Percentiles rank a stretch among this genome's conserved stretches.
Evolutionary conservation across 345 rosid genomes (phyloP).

Genomic region (Acer yangbiense): DNA sequence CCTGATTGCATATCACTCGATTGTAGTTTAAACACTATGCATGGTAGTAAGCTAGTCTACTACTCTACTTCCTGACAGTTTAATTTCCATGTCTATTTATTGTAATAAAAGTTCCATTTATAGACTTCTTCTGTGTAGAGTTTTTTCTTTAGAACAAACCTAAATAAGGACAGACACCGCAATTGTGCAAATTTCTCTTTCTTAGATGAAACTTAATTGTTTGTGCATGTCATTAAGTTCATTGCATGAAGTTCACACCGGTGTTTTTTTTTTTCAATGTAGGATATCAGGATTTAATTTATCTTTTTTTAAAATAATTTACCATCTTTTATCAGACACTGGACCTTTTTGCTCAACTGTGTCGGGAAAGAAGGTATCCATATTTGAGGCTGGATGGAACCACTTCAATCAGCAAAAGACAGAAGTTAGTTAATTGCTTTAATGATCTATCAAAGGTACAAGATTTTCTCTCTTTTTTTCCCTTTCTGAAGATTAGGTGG

Average conservation of each 20-base stretch:
- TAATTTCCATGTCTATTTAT: not conserved
- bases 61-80: not conserved
- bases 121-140: not conserved
- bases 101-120: not conserved
- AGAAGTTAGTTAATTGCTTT: conserved; percentile 84
- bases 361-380: conserved; percentile 98
- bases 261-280: not conserved
- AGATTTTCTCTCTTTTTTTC: conserved; percentile 5
- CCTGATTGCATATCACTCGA: not conserved
- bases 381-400: conserved; percentile 90
- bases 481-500: not conserved
- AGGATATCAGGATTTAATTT: conserved; percentile 15
- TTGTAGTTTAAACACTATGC: not conserved
- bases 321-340: conserved; percentile 61
- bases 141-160: not conserved
- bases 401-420: conserved; percentile 94
- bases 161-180: not conserved
- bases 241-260: conserved; percentile 2
- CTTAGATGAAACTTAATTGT: not conserved
- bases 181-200: not conserved
- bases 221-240: conserved; percentile 5
- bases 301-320: conserved; percentile 20
- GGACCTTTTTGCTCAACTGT: conserved; percentile 95
- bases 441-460: conserved; percentile 85
- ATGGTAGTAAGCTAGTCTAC: not conserved